These are phyloP conservation scores for Ehretia macrophylla DNA, from an alignment of 257 asterid species.

Conservation along the genomic window DNA sequence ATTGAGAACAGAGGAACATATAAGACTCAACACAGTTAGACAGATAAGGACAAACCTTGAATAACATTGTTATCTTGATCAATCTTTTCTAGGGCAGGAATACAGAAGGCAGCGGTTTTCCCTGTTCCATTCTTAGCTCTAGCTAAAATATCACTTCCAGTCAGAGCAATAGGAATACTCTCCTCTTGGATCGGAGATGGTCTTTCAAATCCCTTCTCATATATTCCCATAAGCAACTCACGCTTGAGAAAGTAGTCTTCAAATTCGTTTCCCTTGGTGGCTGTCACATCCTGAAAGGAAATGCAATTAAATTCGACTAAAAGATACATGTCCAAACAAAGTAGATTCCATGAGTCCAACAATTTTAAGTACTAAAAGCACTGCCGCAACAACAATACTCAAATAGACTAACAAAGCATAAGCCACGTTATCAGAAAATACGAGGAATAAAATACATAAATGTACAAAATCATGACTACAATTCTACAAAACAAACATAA, in stretches of 20 bases:
- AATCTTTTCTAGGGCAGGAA: slow-evolving; percentile 86
- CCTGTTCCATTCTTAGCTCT: slow-evolving; percentile 97
- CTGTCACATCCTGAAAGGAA: slow-evolving; percentile 68
- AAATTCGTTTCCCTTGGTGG: slow-evolving; percentile 85
- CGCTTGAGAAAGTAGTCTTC: slow-evolving; percentile 90
- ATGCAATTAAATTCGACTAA: slow-evolving; percentile 2
- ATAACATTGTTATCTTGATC: slow-evolving; percentile 77
- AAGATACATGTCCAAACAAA: too few relatives aligned
- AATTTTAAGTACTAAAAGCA: too few relatives aligned
- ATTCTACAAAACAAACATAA: too few relatives aligned
- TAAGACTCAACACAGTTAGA: slow-evolving; percentile 5
- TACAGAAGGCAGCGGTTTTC: slow-evolving; percentile 88
- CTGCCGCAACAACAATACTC: too few relatives aligned
- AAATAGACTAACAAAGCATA: too few relatives aligned
- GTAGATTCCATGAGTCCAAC: not conserved
- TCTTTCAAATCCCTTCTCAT: slow-evolving; percentile 92
- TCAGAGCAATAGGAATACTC: slow-evolving; percentile 88
- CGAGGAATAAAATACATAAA: too few relatives aligned
- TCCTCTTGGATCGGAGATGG: slow-evolving; percentile 97
- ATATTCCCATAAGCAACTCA: slow-evolving; percentile 89
- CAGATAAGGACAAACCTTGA: slow-evolving; percentile 52
- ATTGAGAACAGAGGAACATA: not conserved
- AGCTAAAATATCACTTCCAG: slow-evolving; percentile 87
- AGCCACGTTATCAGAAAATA: too few relatives aligned
- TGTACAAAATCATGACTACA: too few relatives aligned